Evolutionary conservation across 83 land plant species (phyloP).

Genomic region (Thuja plicata): DNA sequence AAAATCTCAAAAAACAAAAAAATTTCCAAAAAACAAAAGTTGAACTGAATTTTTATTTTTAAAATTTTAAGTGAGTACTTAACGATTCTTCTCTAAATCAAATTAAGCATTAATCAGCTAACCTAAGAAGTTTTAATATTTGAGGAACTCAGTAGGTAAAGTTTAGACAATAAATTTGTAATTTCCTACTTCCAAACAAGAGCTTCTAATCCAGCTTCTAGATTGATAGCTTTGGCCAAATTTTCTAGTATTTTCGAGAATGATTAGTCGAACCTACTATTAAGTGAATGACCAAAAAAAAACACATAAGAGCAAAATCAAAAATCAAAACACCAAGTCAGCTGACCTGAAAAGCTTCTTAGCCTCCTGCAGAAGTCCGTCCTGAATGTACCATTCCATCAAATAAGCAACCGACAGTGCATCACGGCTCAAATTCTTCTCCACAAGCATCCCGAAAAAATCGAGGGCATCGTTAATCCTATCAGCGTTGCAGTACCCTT

Average conservation of each 20-base stretch:
- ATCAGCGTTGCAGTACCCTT: conserved; percentile 39
- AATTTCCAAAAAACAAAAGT: background rate
- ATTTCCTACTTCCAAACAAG: too few species aligned
- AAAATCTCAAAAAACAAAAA: background rate
- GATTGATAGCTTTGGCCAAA: background rate
- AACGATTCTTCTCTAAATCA: background rate
- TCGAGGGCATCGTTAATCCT: conserved; percentile 45
- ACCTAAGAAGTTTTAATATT: background rate
- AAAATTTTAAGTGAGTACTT: background rate
- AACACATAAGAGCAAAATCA: background rate
- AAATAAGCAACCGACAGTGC: conserved; percentile 48
- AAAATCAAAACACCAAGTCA: background rate
- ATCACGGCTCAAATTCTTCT: conserved; percentile 50
- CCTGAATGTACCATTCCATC: conserved; percentile 49
- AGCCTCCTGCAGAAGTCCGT: conserved; percentile 50
- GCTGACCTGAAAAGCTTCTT: conserved; percentile 31
- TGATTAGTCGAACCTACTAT: background rate
- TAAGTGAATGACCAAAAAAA: background rate
- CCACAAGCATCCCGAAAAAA: conserved; percentile 54
- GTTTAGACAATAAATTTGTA: too few species aligned
- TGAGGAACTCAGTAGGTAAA: too few species aligned
- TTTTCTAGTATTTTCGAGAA: background rate
- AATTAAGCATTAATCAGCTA: background rate
- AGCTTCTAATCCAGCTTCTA: too few species aligned
- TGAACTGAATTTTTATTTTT: background rate